Evolutionary conservation across 2,329 filamentous ascomycete genomes (phyloP), one percentile per base, ranked within the genome.

Genomic region (Aspergillus carbonarius): DNA sequence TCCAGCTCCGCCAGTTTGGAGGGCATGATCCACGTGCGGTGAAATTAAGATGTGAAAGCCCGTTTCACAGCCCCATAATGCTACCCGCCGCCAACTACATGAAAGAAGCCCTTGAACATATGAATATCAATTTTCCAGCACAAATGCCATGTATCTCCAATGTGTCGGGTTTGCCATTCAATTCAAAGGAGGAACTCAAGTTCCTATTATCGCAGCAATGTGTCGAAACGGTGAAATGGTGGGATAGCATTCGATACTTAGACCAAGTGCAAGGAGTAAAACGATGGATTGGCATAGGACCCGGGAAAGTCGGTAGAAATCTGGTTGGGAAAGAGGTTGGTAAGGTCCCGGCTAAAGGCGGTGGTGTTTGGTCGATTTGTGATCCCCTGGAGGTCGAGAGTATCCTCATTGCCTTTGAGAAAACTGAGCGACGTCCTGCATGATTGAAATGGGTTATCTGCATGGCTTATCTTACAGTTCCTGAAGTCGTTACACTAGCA

Each of bases 301-400:
- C 93, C 0, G 93, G 93, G 5, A 96, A 96, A 73, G 93, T 98
- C 2, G 93, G 93, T 0, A 83, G 93, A 58, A 97, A 97, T 72
- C 81, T 98, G 7, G 93, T 98, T 1, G 92, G 93, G 12, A 97
- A 97, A 76, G 93, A 97, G 76, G 93, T 97, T 3, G 93, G 92
- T 9, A 85, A 88, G 68, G 91, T 95, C 56, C 79, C 84, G 15
- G 85, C 93, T 50, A 96, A 93, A 72, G 92, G 92, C 1, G 93
- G 92, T 50, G 93, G 93, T 2, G 93, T 97, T 0, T 96, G 93
- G 92, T 92, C 89, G 4, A 90, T 97, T 55, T 93, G 87, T 9
- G 88, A 92, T 71, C 92, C 93, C 8, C 83, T 82, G 56, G 89
- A 91, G 73, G 84, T 92, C 48, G 88, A 92, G 62, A 85, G 89